Base-by-base conservation (phyloP, 257 asterid species). In the Scutellaria minor region DNA sequence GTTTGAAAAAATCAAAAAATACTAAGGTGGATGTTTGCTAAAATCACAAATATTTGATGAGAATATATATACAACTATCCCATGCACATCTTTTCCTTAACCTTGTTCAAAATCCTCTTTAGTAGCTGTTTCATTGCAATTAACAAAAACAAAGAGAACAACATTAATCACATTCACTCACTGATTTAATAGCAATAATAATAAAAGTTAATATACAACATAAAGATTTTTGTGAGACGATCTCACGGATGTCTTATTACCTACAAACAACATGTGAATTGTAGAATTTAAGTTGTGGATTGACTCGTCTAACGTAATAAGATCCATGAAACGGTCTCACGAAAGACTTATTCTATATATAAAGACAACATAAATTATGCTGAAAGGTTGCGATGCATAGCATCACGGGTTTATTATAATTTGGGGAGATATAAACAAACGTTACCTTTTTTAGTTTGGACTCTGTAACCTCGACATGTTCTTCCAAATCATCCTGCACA, bases 391-490 rank as follows among this genome's bases (percentile, higher is more conserved):
- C 9, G 9, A 55, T 22, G 40, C 7, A 9, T 55, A 55, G 9
- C 35, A 31, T 55, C 4, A 46, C 45, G 52, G 14, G 31, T 42
- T 6, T 45, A 46, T 37, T 37, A 55, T 40, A 47, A 40, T 65
- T 47, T 6, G 44, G 37, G 31, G 59, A 76, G 57, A 35, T 37
- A 48, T 66, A 76, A 37, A 22, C 20, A 18, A 18, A 18, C 18
- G 18, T 83, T 41, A 90, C 98, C 98, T 84, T 24, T 24, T 2
- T 95, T 44, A 92, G 83, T 69, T 85, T 88, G 73, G 98, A 90
- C 77, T 81, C 91, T 40, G 96, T 90, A 64, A 83, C 84, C 58
- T 88, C 98, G 46, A 92, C 97, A 74, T 90, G 94, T 78, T 90
- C 71, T 47, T 90, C 97, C 80, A 88, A 85, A 78, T 79, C 64